Percentiles rank a stretch among this genome's conserved stretches.
Conservation (phyloP, 1,284 basidiomycete species). For the Bjerkandera adusta region DNA sequence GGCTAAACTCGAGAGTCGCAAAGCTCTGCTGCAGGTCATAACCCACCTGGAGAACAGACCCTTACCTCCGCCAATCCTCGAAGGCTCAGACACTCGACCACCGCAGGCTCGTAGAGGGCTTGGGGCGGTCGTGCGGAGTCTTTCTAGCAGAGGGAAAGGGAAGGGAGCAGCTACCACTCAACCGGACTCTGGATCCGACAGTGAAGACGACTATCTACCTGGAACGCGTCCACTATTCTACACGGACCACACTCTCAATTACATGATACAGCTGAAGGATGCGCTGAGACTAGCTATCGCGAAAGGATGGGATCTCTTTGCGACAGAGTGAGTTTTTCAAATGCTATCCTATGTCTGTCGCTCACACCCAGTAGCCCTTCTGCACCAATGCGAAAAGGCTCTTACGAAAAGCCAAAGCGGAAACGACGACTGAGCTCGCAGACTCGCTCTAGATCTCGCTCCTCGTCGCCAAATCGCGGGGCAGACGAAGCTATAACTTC, state of each 20-base stretch:
- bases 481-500: slow-evolving; percentile 30
- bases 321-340: slow-evolving; percentile 37
- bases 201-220: slow-evolving; percentile 55
- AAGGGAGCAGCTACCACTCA: slow-evolving; percentile 18
- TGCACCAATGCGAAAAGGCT: neutral
- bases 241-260: slow-evolving; percentile 59
- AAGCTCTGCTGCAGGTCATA: slow-evolving; percentile 57
- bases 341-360: neutral
- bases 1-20: slow-evolving; percentile 54
- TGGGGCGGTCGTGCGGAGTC: slow-evolving; percentile 40
- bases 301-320: slow-evolving; percentile 59
- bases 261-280: slow-evolving; percentile 61
- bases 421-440: slow-evolving; percentile 14
- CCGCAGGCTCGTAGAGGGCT: slow-evolving; percentile 32
- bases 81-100: slow-evolving; percentile 30
- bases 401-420: slow-evolving; percentile 6
- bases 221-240: slow-evolving; percentile 44
- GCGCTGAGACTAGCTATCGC: slow-evolving; percentile 52
- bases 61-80: slow-evolving; percentile 49
- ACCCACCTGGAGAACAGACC: slow-evolving; percentile 51
- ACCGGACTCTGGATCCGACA: slow-evolving; percentile 26
- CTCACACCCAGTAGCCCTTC: neutral
- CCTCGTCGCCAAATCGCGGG: slow-evolving; percentile 40
- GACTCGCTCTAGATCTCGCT: slow-evolving; percentile 45
- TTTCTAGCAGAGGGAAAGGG: slow-evolving; percentile 36